These are phyloP conservation scores for Naganishia randhawae DNA, from an alignment of 768 basidiomycete species.

Conservation along the genomic window DNA sequence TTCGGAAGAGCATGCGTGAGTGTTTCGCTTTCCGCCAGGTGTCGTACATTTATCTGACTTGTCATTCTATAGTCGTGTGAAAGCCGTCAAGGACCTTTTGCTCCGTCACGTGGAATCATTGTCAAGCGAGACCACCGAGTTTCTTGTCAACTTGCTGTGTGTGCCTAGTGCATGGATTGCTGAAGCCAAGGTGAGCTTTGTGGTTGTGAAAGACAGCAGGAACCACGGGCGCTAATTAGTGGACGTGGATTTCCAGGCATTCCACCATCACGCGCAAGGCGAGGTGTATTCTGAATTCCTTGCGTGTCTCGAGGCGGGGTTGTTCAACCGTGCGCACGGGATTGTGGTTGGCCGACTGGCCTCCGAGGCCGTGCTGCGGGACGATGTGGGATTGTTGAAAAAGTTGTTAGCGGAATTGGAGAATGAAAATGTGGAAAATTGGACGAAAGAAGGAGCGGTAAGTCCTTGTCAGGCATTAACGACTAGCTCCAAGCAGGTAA, in stretches of 20 bases:
- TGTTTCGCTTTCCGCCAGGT: slow-evolving; percentile 13
- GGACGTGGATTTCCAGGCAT: slow-evolving; percentile 56
- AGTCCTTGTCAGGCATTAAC: slow-evolving; percentile 7
- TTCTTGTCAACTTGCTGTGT: slow-evolving; percentile 64
- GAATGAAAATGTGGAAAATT: slow-evolving; percentile 62
- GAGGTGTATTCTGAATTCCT: slow-evolving; percentile 71
- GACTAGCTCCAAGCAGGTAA: not conserved
- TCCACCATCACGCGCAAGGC: slow-evolving; percentile 61
- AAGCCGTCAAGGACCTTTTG: slow-evolving; percentile 75
- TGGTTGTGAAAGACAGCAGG: too few species aligned
- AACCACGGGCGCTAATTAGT: slow-evolving; percentile 9
- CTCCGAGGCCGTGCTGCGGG: slow-evolving; percentile 75
- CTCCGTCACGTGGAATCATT: slow-evolving; percentile 54
- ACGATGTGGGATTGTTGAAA: slow-evolving; percentile 62
- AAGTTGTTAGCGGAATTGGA: slow-evolving; percentile 68
- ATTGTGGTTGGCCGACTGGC: slow-evolving; percentile 81
- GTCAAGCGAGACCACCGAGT: slow-evolving; percentile 35
- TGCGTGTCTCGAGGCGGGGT: slow-evolving; percentile 65
- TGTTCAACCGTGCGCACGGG: slow-evolving; percentile 71
- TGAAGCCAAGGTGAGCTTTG: slow-evolving; percentile 69
- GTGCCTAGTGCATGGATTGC: slow-evolving; percentile 84
- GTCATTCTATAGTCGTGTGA: slow-evolving; percentile 63
- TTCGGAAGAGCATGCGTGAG: slow-evolving; percentile 73
- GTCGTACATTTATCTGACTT: too few species aligned
- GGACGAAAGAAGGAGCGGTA: slow-evolving; percentile 82